phyloP scores from a whole-genome alignment of 371 early-diverging fungal genomes.

The Mortierella sp. region DNA sequence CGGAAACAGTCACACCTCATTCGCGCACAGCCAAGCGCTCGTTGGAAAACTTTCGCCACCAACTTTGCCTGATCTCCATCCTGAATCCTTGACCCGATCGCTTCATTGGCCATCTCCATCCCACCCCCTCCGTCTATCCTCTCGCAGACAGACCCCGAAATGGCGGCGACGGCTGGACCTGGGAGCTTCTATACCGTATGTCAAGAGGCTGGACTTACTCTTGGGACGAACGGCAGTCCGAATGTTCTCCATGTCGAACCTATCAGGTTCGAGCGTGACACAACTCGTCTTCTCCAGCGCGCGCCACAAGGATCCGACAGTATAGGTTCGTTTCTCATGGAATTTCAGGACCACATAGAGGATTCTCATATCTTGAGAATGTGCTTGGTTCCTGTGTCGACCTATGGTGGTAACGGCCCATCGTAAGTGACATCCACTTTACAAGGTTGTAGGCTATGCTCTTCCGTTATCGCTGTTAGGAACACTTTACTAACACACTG shows the following conservation, averaged over 20 bases:
- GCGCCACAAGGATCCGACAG: constrained; percentile 9
- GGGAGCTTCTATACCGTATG: constrained; percentile 29
- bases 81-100: not conserved
- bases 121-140: too few relatives aligned
- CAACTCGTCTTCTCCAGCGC: constrained; percentile 22
- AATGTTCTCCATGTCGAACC: constrained; percentile 39
- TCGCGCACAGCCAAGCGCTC: too few relatives aligned
- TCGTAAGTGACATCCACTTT: too few relatives aligned
- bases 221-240: constrained; percentile 25
- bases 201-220: constrained; percentile 30
- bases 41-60: constrained; percentile 5
- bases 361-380: constrained; percentile 21
- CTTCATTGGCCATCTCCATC: too few relatives aligned
- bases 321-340: constrained; percentile 27
- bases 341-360: constrained; percentile 40
- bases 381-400: constrained; percentile 25
- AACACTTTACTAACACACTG: not conserved
- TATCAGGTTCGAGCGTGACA: constrained; percentile 40
- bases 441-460: too few relatives aligned
- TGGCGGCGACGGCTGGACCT: constrained; percentile 20
- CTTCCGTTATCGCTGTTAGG: too few relatives aligned
- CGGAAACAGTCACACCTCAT: too few relatives aligned
- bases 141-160: not conserved
- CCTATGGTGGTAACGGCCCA: constrained; percentile 7
- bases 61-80: not conserved